Conservation (phyloP, 805 yeast species). For the Cyberlindnera maritima region DNA sequence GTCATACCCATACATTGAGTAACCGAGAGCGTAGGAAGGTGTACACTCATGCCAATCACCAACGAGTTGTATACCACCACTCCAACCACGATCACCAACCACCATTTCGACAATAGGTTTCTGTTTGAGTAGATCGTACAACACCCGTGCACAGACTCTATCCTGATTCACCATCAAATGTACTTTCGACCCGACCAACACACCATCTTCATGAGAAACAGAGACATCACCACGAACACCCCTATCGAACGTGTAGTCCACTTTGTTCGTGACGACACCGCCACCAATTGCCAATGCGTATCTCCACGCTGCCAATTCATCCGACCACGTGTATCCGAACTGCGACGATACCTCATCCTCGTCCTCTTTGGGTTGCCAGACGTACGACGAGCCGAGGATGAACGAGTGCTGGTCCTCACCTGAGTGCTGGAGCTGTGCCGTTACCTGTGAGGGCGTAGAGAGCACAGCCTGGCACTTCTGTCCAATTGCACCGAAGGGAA, state of each 20-base stretch:
- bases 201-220: neutral
- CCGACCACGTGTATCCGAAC: slow-evolving; percentile 8
- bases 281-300: slow-evolving; percentile 4
- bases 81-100: neutral
- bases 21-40: slow-evolving; percentile 2
- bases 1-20: neutral
- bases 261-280: slow-evolving; percentile 2
- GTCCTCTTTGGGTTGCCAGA: slow-evolving; percentile 3
- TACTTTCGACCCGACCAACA: neutral
- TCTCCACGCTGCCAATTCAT: slow-evolving; percentile 4
- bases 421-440: slow-evolving; percentile 6
- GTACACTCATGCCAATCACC: neutral
- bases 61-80: slow-evolving; percentile 1
- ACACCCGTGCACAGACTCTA: neutral
- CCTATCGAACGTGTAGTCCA: slow-evolving; percentile 3
- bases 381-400: neutral
- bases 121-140: slow-evolving; percentile 1
- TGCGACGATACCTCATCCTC: neutral
- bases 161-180: neutral
- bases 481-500: slow-evolving; percentile 11
- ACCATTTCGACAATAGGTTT: slow-evolving; percentile 3
- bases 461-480: slow-evolving; percentile 9
- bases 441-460: slow-evolving; percentile 4
- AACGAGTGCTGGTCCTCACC: slow-evolving; percentile 5
- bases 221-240: slow-evolving; percentile 1